Base-by-base conservation (phyloP, 768 basidiomycete species). In the Pleurotus cornucopiae region DNA sequence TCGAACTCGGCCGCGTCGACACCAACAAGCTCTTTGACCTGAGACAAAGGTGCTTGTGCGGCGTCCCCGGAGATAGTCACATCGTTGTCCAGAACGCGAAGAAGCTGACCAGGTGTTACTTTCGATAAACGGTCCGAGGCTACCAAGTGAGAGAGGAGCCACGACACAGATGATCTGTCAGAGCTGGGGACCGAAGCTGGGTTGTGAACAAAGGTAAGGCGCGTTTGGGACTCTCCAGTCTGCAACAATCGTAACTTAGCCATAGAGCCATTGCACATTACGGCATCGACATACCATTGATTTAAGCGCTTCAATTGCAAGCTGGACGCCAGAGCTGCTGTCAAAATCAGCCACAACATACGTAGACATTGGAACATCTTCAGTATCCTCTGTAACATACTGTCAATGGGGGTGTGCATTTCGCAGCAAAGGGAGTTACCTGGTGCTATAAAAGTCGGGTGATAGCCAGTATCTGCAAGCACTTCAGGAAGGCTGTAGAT, bases 261-360 rank as follows among this genome's bases (percentile, higher is more conserved):
- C 38, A 6, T 49, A 26, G 26, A 34, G 11, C 0, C 9, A 34
- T 11, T 34, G 13, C 44, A 41, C 4, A 37, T 49, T 13, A 57
- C 26, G 38, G 30, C 46, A 25, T 4, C 34, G 4, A 69, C 78
- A 41, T 65, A 94, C 92, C 58, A 89, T 64, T 5, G 88, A 86
- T 16, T 63, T 63, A 6, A 97, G 66, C 0, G 87, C 84, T 57
- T 88, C 86, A 54, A 74, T 80, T n/a, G 84, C 74, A 2, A 91
- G 69, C n/a, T 65, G 64, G 13, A 80, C 48, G 0, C 91, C 90
- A 1, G 73, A 76, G 5, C 73, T 71, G 6, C 75, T 80, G 60
- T 96, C 87, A 12, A 98, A 74, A 66, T 98, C 89, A 1, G 86
- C 88, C 14, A 96, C 75, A 40, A 98, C 71, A 62, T 83, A 86